Evolutionary conservation across 2,329 filamentous ascomycete genomes (phyloP).

Genomic region (Arthrobotrys megalospora): DNA sequence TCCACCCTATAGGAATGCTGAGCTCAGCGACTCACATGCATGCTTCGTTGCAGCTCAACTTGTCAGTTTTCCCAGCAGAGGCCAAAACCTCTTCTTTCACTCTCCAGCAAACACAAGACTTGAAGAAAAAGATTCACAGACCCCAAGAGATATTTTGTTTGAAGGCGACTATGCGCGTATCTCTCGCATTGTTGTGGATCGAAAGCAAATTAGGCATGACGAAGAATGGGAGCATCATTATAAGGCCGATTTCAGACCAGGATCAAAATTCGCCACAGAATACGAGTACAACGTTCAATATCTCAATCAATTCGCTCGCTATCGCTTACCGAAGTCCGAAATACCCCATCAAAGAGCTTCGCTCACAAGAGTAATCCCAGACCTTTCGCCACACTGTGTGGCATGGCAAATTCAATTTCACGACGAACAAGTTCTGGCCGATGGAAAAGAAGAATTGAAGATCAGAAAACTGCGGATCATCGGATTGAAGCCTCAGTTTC

Average conservation of each 20-base stretch:
- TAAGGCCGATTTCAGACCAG: background rate
- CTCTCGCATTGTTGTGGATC: slow-evolving; percentile 12
- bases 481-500: background rate
- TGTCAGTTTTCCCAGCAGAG: slow-evolving; percentile 3
- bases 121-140: background rate
- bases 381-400: slow-evolving; percentile 4
- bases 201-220: slow-evolving; percentile 7
- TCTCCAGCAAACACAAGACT: background rate
- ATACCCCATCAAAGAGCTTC: background rate
- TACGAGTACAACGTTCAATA: slow-evolving; percentile 16
- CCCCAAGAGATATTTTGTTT: background rate
- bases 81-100: slow-evolving; percentile 11
- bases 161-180: background rate
- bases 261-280: background rate
- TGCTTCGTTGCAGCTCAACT: background rate
- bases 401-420: background rate
- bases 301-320: background rate
- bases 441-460: background rate
- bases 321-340: background rate
- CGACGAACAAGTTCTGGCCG: background rate
- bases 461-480: slow-evolving; percentile 7
- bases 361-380: background rate
- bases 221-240: background rate
- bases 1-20: background rate
- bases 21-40: background rate